Evolutionary conservation across 1,284 basidiomycete species (phyloP).

Genomic region (Flammula alnicola): DNA sequence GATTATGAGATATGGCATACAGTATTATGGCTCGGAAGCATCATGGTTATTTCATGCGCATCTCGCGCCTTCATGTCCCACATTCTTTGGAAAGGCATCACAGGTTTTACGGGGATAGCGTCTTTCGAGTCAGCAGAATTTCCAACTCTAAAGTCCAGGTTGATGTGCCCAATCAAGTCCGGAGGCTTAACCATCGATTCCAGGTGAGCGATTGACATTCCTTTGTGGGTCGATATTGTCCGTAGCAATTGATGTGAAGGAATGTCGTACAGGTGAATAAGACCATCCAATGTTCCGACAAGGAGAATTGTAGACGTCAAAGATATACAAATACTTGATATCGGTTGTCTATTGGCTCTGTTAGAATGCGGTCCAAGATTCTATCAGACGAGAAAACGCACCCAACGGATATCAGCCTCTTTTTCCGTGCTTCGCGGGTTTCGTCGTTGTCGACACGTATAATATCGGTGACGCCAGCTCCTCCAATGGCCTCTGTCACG

Average conservation of each 20-base stretch:
- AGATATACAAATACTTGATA: conserved; percentile 79
- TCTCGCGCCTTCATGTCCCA: conserved; percentile 68
- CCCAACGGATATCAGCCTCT: conserved; percentile 68
- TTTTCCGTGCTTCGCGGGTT: conserved; percentile 47
- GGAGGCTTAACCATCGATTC: conserved; percentile 80
- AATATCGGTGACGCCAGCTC: conserved; percentile 70
- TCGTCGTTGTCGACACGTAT: conserved; percentile 66
- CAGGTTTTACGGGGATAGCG: conserved; percentile 64
- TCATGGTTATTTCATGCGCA: conserved; percentile 66
- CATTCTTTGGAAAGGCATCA: conserved; percentile 74
- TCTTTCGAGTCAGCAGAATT: conserved; percentile 55
- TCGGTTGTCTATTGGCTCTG: conserved; percentile 49
- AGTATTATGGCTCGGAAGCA: conserved; percentile 52
- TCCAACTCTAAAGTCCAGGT: conserved; percentile 50
- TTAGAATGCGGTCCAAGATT: conserved; percentile 12
- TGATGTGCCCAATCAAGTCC: conserved; percentile 82
- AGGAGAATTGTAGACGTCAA: conserved; percentile 74
- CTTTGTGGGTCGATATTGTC: conserved; percentile 76
- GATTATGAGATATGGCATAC: conserved; percentile 35
- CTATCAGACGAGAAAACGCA: conserved; percentile 37
- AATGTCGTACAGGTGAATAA: conserved; percentile 86
- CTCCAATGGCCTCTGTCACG: conserved; percentile 74
- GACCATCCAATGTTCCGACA: conserved; percentile 73
- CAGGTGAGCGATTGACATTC: conserved; percentile 74
- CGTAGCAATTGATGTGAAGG: conserved; percentile 89